phyloP scores from a whole-genome alignment of 129 eudicot species.

The Logfia minima region DNA sequence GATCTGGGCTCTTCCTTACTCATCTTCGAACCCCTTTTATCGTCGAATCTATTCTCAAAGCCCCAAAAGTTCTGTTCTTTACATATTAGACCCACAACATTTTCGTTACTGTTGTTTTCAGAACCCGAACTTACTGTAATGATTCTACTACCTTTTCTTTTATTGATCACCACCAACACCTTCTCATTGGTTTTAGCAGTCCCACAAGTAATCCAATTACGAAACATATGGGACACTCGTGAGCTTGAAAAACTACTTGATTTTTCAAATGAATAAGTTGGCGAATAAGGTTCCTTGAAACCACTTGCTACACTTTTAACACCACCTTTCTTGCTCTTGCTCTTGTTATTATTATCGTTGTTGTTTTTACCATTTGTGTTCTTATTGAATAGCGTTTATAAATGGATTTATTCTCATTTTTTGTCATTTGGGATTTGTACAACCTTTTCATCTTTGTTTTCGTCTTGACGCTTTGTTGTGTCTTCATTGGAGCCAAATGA shows the following conservation, averaged over 20 bases:
- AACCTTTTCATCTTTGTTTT: slow-evolving; percentile 11
- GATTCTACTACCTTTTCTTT: slow-evolving; percentile 28
- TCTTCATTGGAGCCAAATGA: slow-evolving; percentile 55
- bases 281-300: slow-evolving; percentile 14
- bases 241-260: slow-evolving; percentile 35
- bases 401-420: slow-evolving; percentile 30
- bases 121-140: slow-evolving; percentile 25
- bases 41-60: slow-evolving; percentile 53
- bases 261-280: slow-evolving; percentile 33
- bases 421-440: slow-evolving; percentile 15
- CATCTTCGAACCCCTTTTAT: slow-evolving; percentile 35
- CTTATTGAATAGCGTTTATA: slow-evolving; percentile 8
- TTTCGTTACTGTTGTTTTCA: slow-evolving; percentile 31
- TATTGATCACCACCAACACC: slow-evolving; percentile 39
- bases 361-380: slow-evolving; percentile 12
- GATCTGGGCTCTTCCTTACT: slow-evolving; percentile 23
- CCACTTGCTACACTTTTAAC: not conserved
- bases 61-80: slow-evolving; percentile 42
- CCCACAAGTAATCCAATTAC: slow-evolving; percentile 63
- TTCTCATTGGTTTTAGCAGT: slow-evolving; percentile 55
- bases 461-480: slow-evolving; percentile 43
- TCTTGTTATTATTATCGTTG: slow-evolving; percentile 19
- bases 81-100: slow-evolving; percentile 30
- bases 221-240: slow-evolving; percentile 46
- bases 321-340: slow-evolving; percentile 33